Percentiles rank a stretch among this genome's conserved stretches.
These are phyloP conservation scores for Xylaria sp. DNA, from an alignment of 2,329 filamentous ascomycete species.

Conservation along the genomic window DNA sequence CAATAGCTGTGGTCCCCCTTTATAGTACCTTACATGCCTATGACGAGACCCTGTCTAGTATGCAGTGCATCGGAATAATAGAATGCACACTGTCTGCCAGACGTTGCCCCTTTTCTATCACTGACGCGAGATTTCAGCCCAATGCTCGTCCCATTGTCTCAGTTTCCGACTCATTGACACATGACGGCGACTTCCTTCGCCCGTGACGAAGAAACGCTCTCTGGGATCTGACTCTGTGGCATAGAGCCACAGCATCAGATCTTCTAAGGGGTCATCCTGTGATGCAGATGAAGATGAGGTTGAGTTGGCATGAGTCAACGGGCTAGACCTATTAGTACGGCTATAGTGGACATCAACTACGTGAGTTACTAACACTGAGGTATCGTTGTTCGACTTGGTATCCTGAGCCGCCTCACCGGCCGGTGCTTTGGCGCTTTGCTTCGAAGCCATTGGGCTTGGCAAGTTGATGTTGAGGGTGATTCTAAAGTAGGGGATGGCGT, in stretches of 20 bases:
- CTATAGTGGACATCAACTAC: not conserved
- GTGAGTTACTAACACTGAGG: not conserved
- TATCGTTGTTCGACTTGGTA: not conserved
- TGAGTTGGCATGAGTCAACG: conserved; percentile 4
- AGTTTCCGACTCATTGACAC: conserved; percentile 15
- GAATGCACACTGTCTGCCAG: not conserved
- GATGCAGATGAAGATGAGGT: not conserved
- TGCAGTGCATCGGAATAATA: not conserved
- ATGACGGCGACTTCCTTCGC: conserved; percentile 14
- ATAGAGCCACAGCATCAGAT: conserved; percentile 9
- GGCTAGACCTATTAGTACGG: conserved; percentile 6
- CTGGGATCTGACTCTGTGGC: conserved; percentile 1
- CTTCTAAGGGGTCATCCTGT: not conserved
- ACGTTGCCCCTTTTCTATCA: not conserved
- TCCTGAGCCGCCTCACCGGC: not conserved
- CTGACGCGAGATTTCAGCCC: conserved; percentile 10
- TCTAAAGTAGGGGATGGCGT: not conserved
- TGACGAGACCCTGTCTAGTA: not conserved
- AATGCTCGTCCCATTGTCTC: conserved; percentile 20
- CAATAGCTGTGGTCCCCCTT: not conserved
- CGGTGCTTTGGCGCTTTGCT: not conserved
- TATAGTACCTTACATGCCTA: not conserved
- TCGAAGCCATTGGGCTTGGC: not conserved
- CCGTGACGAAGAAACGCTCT: conserved; percentile 23
- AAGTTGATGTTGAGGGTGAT: not conserved